Base-by-base conservation (phyloP, 768 basidiomycete species). In the Coprinopsis cinerea region DNA sequence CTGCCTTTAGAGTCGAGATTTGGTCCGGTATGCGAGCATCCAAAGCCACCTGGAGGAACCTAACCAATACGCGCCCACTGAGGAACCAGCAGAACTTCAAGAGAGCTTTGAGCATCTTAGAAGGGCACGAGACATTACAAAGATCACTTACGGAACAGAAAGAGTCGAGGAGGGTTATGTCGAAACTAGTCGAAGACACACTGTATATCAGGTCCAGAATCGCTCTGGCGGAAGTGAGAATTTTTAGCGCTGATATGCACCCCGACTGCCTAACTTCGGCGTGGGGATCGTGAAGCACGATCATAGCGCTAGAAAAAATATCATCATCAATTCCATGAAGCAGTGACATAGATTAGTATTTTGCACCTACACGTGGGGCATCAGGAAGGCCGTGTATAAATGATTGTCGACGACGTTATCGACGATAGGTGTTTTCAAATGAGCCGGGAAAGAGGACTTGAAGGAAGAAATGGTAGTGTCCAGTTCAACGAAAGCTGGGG, bases 271-370 rank as follows among this genome's bases (percentile, higher is more conserved):
- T 69, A 41, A 84, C 70, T 51, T 79, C 76, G 15, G 86, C 85
- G 58, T 88, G 85, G 2, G 85, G 84, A 54, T 90, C 88, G 56
- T 89, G 88, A 35, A 90, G 65, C 17, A 88, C 68, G 45, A 90
- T 83, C 13, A 68, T 78, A 4, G 83, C 77, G 11, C 88, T 90
- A 48, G 51, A 34, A 23, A 34, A 41, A 40, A 10, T 26, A n/a
- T n/a, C n/a, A n/a, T n/a, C n/a, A n/a, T n/a, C n/a, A 10, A 39
- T 56, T 25, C 55, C 10, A 7, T 20, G 18, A 40, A 18, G 37
- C 10, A 20, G 37, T 10, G 7, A 7, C 37, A 11, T 47, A 40
- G 26, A 56, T 28, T 17, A 13, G 42, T 1, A 23, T 13, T 20
- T 6, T 17, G 22, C 11, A 62, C 68, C 54, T 63, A 75, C 67